Evolutionary conservation across 1,139 yeast genomes (phyloP), one percentile per base, ranked within the genome.

Genomic region (Magnusiomyces ingens): DNA sequence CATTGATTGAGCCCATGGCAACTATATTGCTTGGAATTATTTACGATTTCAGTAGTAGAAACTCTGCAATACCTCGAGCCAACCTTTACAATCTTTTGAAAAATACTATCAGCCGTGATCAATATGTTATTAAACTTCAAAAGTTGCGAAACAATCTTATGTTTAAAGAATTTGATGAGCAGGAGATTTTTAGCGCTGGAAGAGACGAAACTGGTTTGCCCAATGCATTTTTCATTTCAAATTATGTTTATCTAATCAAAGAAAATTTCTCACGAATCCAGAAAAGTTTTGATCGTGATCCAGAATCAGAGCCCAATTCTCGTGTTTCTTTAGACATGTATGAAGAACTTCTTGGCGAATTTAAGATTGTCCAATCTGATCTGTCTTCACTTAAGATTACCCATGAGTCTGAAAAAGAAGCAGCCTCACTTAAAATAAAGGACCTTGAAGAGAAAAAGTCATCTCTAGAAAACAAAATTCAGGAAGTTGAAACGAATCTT

Each of bases 121-220:
- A 86, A 58, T 90, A 88, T 62, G 76, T 85, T 1, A 75, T 86
- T 48, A 84, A 85, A 59, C 78, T 93, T 5, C 81, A 81, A 52
- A 89, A 86, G 63, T 82, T 94, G 61, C 80, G 81, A 57, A 85
- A 85, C 48, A 74, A 76, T 55, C 68, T 77, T 0, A 66, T 71
- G 11, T 82, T 89, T 64, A 75, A 78, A 18, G 77, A 78, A 50
- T 85, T 80, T 59, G 79, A 77, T 11, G 75, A 75, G 4, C 71
- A 70, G 36, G 70, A 71, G 41, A 67, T 74, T 40, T 65, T 78
- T 29, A 37, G 48, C 6, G 71, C 74, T 32, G 78, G 82, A 1
- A 78, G 79, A 57, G 95, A 89, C 64, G 84, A 81, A 2, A 82
- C 95, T 1, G 99, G 99, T 1, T 74, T 91, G 42, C 99, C 98